phyloP scores from a whole-genome alignment of 352 stramenopile species.

The Globisporangium camurandrum region DNA sequence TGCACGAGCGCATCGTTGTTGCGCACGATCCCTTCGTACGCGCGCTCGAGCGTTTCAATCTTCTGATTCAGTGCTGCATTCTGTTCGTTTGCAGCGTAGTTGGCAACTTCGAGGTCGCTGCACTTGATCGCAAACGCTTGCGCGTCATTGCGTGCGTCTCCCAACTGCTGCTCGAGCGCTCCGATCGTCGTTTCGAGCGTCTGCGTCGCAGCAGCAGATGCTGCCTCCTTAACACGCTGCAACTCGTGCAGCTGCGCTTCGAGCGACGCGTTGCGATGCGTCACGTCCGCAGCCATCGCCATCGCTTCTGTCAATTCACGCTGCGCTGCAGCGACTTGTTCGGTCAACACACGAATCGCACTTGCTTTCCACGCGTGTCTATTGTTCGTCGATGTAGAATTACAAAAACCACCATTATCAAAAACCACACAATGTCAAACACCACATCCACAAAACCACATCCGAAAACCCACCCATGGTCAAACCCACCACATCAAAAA shows the following conservation, averaged over 20 bases:
- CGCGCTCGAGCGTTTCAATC: neutral
- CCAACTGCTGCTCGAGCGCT: constrained; percentile 18
- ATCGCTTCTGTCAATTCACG: constrained; percentile 76
- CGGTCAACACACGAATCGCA: constrained; percentile 55
- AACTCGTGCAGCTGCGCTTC: constrained; percentile 64
- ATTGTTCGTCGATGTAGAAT: no score
- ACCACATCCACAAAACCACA: no score
- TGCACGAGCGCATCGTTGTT: neutral
- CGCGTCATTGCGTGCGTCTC: no score
- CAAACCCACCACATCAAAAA: no score
- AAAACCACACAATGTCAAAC: constrained; percentile 1
- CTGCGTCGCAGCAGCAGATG: constrained; percentile 14
- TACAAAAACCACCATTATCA: no score
- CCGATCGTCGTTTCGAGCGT: constrained; percentile 20
- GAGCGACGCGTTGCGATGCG: constrained; percentile 68
- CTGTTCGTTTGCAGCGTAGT: no score
- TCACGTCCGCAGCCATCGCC: constrained; percentile 76
- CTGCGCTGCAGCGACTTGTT: constrained; percentile 64
- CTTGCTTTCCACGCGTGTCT: constrained; percentile 35
- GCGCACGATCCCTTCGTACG: no score
- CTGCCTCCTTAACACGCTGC: constrained; percentile 16
- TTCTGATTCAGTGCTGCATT: no score
- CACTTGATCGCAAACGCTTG: no score
- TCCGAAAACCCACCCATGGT: no score
- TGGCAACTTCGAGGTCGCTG: no score